Conservation (phyloP, 2,329 filamentous ascomycete genomes). For the Paracamarosporium sp. region DNA sequence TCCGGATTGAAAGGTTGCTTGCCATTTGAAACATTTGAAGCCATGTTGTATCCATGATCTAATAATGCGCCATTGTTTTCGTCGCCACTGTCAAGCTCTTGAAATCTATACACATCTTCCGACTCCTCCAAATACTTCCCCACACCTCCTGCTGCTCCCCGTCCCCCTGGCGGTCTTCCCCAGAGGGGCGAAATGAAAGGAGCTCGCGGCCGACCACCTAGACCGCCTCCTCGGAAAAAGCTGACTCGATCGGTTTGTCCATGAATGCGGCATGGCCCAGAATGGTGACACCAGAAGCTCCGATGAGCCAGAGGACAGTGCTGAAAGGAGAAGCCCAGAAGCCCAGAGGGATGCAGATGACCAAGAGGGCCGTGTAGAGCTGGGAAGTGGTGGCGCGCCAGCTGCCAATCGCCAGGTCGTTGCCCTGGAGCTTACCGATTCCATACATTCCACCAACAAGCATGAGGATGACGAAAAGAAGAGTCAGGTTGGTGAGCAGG, state of each 20-base stretch:
- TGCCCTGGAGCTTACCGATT: slow-evolving; percentile 87
- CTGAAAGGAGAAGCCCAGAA: slow-evolving; percentile 84
- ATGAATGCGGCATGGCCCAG: slow-evolving; percentile 93
- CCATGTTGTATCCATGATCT: slow-evolving; percentile 47
- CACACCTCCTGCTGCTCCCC: slow-evolving; percentile 51
- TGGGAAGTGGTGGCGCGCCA: slow-evolving; percentile 87
- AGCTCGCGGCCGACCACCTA: slow-evolving; percentile 99
- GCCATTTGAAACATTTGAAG: slow-evolving; percentile 30
- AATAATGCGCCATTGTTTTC: slow-evolving; percentile 54
- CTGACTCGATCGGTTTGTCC: slow-evolving; percentile 99
- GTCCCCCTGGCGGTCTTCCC: slow-evolving; percentile 99
- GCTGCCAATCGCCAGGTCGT: slow-evolving; percentile 84
- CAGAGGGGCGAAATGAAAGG: slow-evolving; percentile 87
- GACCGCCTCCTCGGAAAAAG: slow-evolving; percentile 99
- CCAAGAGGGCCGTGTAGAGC: slow-evolving; percentile 87
- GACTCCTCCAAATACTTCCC: slow-evolving; percentile 57
- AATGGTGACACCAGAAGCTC: slow-evolving; percentile 91
- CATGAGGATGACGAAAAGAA: slow-evolving; percentile 92
- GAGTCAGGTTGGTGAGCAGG: slow-evolving; percentile 81
- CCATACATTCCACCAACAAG: slow-evolving; percentile 86
- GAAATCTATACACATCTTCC: slow-evolving; percentile 60
- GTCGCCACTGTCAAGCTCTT: slow-evolving; percentile 68
- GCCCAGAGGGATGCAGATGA: slow-evolving; percentile 83
- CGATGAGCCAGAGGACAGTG: slow-evolving; percentile 93
- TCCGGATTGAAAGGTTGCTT: slow-evolving; percentile 49